Evolutionary conservation across 2,329 filamentous ascomycete species (phyloP).

Genomic region (Xylaria sp.): DNA sequence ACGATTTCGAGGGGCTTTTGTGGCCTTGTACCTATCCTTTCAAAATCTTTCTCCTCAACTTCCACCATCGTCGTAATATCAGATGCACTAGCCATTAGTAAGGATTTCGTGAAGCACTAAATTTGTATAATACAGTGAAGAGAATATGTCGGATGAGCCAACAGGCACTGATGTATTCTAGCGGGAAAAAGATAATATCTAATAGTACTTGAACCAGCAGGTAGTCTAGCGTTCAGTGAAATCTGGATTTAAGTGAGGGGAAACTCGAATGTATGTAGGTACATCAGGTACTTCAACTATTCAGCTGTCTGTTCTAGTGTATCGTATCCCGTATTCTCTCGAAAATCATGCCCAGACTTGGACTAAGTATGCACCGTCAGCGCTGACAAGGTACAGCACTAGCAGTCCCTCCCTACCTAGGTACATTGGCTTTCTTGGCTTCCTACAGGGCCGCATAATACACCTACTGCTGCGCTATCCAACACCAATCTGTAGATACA

Average conservation of each 20-base stretch:
- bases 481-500: no score
- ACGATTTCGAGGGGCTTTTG: slow-evolving; percentile 33
- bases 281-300: no score
- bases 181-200: background rate
- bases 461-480: no score
- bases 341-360: background rate
- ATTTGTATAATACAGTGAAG: background rate
- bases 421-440: background rate
- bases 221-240: no score
- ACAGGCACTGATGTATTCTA: background rate
- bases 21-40: slow-evolving; percentile 22
- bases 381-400: no score
- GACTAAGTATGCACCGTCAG: no score
- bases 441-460: no score
- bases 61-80: slow-evolving; percentile 20
- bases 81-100: slow-evolving; percentile 13
- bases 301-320: background rate
- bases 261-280: background rate
- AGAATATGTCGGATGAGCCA: background rate
- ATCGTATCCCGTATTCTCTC: slow-evolving; percentile 8
- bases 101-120: background rate
- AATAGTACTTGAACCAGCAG: no score
- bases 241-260: slow-evolving; percentile 2
- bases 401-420: background rate
- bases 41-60: slow-evolving; percentile 10